These are phyloP conservation scores for Tausonia pullulans DNA, from an alignment of 1,284 basidiomycete genomes.

Conservation along the genomic window DNA sequence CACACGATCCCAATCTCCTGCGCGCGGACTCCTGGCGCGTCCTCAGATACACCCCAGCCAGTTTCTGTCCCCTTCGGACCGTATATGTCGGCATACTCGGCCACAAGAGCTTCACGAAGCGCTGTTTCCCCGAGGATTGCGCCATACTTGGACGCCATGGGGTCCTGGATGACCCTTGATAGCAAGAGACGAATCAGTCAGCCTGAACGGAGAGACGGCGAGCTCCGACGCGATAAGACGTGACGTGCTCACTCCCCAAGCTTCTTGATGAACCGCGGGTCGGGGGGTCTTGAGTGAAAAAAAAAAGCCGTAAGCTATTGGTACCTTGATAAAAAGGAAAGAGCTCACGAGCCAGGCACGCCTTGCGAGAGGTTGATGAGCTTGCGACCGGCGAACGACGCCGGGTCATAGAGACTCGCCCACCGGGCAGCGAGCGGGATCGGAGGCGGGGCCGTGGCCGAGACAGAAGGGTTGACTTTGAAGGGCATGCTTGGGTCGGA, in stretches of 20 bases:
- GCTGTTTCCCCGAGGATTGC: conserved; percentile 51
- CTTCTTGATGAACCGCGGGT: conserved; percentile 43
- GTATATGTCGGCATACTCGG: conserved; percentile 57
- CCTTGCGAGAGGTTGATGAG: conserved; percentile 64
- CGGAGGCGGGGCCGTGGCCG: conserved; percentile 7
- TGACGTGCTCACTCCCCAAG: conserved; percentile 32
- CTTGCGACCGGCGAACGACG: conserved; percentile 30
- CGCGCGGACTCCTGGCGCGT: conserved; percentile 28
- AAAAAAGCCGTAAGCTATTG: neutral
- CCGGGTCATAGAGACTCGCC: conserved; percentile 19
- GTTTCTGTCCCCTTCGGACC: conserved; percentile 24
- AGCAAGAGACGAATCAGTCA: too few species aligned
- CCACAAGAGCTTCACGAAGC: conserved; percentile 48
- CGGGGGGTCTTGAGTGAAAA: conserved; percentile 28
- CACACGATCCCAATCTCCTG: conserved; percentile 39
- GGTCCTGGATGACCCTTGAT: conserved; percentile 39
- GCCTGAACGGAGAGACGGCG: neutral
- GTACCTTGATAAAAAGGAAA: too few species aligned
- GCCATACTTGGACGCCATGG: conserved; percentile 48
- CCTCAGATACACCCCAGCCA: conserved; percentile 32
- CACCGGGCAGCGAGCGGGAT: conserved; percentile 12
- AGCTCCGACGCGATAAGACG: neutral
- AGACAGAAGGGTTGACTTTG: conserved; percentile 7
- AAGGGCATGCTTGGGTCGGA: neutral
- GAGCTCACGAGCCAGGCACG: neutral